Evolutionary conservation across 2,329 filamentous ascomycete species (phyloP).

Genomic region (Aspergillus sp.): DNA sequence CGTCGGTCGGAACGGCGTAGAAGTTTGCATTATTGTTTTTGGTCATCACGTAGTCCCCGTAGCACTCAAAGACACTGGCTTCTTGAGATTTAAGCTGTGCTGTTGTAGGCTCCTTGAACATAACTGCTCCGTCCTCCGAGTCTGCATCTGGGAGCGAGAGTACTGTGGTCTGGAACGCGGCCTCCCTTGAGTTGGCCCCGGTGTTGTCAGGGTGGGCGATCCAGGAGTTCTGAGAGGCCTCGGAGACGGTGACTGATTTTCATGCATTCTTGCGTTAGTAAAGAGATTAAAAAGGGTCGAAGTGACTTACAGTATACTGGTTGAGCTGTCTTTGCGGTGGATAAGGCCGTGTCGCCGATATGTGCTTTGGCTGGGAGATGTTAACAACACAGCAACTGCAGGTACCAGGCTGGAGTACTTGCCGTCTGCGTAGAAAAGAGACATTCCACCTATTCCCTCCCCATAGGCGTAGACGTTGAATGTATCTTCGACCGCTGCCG

Average conservation of each 20-base stretch:
- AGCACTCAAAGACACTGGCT: background rate
- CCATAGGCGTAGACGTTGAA: constrained; percentile 11
- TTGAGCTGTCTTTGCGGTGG: background rate
- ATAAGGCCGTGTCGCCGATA: background rate
- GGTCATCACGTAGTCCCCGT: background rate
- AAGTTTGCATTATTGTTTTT: background rate
- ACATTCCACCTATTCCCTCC: background rate
- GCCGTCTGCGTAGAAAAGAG: constrained; percentile 6
- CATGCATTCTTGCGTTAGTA: background rate
- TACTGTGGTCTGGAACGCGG: background rate
- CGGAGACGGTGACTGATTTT: background rate
- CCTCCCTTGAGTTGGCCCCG: background rate
- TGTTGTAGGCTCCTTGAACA: background rate
- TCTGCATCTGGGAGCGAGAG: background rate
- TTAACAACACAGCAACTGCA: background rate
- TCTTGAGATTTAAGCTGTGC: background rate
- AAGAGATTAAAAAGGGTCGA: background rate
- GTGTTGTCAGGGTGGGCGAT: constrained; percentile 4
- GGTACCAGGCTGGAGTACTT: background rate
- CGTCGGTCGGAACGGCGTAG: background rate
- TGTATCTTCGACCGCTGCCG: background rate
- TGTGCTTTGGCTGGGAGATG: constrained; percentile 1
- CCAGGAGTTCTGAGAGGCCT: background rate
- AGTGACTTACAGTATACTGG: constrained; percentile 8
- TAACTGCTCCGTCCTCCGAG: background rate